Evolutionary conservation across 1,284 basidiomycete genomes (phyloP).

Genomic region (Pseudomicrostroma phylloplanum): DNA sequence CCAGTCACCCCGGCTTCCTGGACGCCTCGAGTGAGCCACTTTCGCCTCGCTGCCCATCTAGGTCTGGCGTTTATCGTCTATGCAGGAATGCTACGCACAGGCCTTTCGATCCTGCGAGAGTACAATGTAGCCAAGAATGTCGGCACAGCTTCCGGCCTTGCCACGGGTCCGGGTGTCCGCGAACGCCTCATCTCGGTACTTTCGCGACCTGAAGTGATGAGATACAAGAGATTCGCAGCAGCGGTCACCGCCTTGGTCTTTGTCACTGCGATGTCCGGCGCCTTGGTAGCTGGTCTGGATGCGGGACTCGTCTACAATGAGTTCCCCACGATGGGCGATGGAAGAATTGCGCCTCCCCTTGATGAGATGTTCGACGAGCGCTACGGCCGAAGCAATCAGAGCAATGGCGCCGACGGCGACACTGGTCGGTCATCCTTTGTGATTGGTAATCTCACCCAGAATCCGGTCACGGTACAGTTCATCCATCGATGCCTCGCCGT

Average conservation of each 20-base stretch:
- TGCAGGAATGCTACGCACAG: constrained; percentile 80
- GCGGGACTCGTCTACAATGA: constrained; percentile 96
- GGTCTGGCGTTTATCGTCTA: constrained; percentile 85
- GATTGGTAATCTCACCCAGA: constrained; percentile 93
- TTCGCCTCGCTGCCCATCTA: constrained; percentile 88
- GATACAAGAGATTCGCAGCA: constrained; percentile 28
- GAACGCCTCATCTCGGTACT: constrained; percentile 26
- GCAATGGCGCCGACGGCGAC: constrained; percentile 44
- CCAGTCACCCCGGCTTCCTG: constrained; percentile 26
- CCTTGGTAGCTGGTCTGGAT: constrained; percentile 94
- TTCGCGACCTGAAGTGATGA: constrained; percentile 22
- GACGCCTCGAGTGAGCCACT: constrained; percentile 81
- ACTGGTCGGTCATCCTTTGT: constrained; percentile 10
- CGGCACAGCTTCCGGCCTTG: not conserved
- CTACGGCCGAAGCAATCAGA: constrained; percentile 57
- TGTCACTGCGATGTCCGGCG: constrained; percentile 80
- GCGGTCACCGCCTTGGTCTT: constrained; percentile 35
- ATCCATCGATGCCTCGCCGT: constrained; percentile 81
- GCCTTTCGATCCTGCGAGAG: constrained; percentile 64
- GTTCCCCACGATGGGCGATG: constrained; percentile 92
- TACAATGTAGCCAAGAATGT: constrained; percentile 61
- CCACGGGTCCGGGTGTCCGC: not conserved
- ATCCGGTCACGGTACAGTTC: constrained; percentile 95
- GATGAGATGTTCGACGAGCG: constrained; percentile 66
- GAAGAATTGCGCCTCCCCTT: constrained; percentile 66